These are phyloP conservation scores for Suillus variegatus DNA, from an alignment of 768 basidiomycete genomes.

Conservation along the genomic window DNA sequence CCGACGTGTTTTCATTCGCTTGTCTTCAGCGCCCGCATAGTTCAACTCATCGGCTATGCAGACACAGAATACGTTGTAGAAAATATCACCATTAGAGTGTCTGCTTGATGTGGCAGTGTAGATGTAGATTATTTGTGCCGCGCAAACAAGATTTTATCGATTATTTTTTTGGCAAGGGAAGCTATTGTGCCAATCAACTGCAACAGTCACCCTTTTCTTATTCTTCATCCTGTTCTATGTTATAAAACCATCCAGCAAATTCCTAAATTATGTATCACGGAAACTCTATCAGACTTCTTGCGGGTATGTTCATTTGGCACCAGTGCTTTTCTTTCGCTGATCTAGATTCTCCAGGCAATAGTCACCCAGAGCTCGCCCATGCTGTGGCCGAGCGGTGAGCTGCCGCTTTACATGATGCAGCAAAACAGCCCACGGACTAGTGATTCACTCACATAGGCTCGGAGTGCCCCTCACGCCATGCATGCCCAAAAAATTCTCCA, in stretches of 20 bases:
- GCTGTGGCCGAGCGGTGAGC: constrained; percentile 96
- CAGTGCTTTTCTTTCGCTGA: constrained; percentile 13
- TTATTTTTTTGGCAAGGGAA: constrained; percentile 8
- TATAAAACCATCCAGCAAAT: constrained; percentile 18
- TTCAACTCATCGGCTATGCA: constrained; percentile 84
- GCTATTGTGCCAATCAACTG: not conserved
- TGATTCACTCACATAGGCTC: constrained; percentile 70
- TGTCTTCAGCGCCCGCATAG: constrained; percentile 67
- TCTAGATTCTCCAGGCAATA: constrained; percentile 69
- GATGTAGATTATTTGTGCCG: constrained; percentile 14
- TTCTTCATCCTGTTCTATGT: constrained; percentile 9
- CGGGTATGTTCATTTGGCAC: constrained; percentile 49
- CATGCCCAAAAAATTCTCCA: constrained; percentile 88
- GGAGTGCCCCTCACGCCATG: constrained; percentile 84
- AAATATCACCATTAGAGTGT: constrained; percentile 79
- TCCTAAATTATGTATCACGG: constrained; percentile 71
- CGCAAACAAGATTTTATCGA: constrained; percentile 13
- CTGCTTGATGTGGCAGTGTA: constrained; percentile 49
- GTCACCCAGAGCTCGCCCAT: constrained; percentile 96
- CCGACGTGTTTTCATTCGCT: constrained; percentile 10
- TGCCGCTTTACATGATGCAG: constrained; percentile 42
- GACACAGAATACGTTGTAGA: constrained; percentile 98
- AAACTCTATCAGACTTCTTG: constrained; percentile 75
- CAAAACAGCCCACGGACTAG: constrained; percentile 46
- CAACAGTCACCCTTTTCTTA: constrained; percentile 8